phyloP scores from a whole-genome alignment of 2,329 filamentous ascomycete species.

The Cladobotryum mycophilum region DNA sequence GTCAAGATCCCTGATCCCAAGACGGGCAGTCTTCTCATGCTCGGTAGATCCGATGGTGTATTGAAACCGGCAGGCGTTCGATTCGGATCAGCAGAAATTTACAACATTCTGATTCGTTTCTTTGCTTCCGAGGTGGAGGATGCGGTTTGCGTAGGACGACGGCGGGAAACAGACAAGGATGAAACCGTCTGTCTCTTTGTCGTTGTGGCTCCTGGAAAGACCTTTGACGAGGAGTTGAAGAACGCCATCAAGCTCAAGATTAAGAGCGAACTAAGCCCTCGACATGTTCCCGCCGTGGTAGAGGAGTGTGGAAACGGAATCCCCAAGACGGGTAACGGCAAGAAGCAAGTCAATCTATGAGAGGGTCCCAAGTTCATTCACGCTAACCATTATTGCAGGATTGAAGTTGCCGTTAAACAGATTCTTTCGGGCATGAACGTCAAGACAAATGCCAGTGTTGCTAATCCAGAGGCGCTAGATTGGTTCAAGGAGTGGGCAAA shows the following conservation, averaged over 20 bases:
- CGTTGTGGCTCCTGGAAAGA: slow-evolving; percentile 58
- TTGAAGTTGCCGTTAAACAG: slow-evolving; percentile 94
- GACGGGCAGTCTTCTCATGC: slow-evolving; percentile 80
- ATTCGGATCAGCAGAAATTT: slow-evolving; percentile 93
- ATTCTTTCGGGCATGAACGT: slow-evolving; percentile 83
- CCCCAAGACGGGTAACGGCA: slow-evolving; percentile 87
- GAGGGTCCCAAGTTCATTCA: background rate
- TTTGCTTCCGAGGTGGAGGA: slow-evolving; percentile 76
- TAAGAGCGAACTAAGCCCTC: slow-evolving; percentile 71
- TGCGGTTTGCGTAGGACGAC: slow-evolving; percentile 77
- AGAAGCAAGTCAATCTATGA: slow-evolving; percentile 60
- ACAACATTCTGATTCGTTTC: slow-evolving; percentile 82
- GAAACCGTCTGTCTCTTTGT: slow-evolving; percentile 87
- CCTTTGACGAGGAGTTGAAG: slow-evolving; percentile 55
- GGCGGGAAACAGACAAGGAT: slow-evolving; percentile 65
- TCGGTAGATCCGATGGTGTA: slow-evolving; percentile 86
- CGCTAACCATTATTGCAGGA: slow-evolving; percentile 40
- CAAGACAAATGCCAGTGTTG: slow-evolving; percentile 88
- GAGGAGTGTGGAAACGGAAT: slow-evolving; percentile 76
- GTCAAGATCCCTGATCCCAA: slow-evolving; percentile 58
- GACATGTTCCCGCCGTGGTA: slow-evolving; percentile 81
- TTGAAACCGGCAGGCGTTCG: slow-evolving; percentile 87
- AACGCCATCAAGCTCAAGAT: slow-evolving; percentile 61
- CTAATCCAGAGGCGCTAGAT: slow-evolving; percentile 78
- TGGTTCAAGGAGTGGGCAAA: slow-evolving; percentile 80